Evolutionary conservation across 306 rosid species (phyloP), one percentile per base, ranked within the genome.

Genomic region (peach (Prunus persica)): DNA sequence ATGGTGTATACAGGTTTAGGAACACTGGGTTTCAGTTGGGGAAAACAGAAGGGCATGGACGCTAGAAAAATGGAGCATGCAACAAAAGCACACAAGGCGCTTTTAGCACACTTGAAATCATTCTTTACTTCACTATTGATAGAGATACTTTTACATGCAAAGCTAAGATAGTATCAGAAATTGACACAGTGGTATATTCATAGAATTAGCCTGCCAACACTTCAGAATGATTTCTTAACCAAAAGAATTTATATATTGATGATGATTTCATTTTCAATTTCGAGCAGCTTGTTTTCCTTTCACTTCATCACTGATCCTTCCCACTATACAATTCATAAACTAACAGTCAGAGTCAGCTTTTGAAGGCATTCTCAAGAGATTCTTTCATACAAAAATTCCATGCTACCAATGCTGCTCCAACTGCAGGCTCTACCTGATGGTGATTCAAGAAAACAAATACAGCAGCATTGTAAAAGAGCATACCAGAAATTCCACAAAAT

Each of bases 391-490:
- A 82, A 81, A 88, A 93, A 79, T 88, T 93, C 94, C 96, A 90
- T 49, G 96, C 98, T 62, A 93, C 77, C 88, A 92, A 89, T 2
- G 97, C 98, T 24, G 98, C 98, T 5, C 98, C 98, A 43, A 91
- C 88, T 13, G 98, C 98, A 75, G 98, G 97, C 80, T 90, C 98
- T 67, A 91, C 96, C 98, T 91, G 88, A 49, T 32, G 50, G 74
- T 68, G 50, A 77, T 62, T 22, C 49, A 69, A 73, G 64, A 65
- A 30, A 76, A 50, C 22, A 62, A 62, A 71, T 14, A 47, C 8
- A 46, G 0, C 5, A 28, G 57, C 27, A 6, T 34, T 60, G 69
- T 49, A 62, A 61, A 28, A 20, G 22, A 14, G 16, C 25, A 25
- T 65, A 12, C 25, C 20, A 52, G 47, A 73, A 8, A 49, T 72